Evolutionary conservation across 2,329 filamentous ascomycete species (phyloP).

Genomic region (Verticillium isaacii): DNA sequence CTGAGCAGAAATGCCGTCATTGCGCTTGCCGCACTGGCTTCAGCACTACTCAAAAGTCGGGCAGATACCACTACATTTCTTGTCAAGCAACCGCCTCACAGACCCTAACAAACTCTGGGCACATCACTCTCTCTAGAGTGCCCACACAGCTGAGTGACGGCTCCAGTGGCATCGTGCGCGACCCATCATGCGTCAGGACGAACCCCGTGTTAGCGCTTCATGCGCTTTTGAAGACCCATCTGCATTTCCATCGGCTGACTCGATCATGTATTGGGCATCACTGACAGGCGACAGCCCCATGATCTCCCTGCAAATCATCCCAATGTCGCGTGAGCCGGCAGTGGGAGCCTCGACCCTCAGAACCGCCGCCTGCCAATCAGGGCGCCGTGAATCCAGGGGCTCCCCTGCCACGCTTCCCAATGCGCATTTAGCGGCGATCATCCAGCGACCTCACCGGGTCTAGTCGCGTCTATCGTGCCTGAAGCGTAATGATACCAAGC

Average conservation of each 20-base stretch:
- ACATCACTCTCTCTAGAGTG: no score
- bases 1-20: no score
- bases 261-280: neutral
- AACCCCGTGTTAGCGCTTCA: neutral
- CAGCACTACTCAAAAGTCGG: no score
- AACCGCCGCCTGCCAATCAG: neutral
- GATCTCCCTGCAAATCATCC: neutral
- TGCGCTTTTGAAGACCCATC: neutral
- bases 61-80: no score
- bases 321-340: neutral
- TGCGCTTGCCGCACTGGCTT: no score
- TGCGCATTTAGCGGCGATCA: neutral
- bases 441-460: neutral
- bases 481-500: neutral
- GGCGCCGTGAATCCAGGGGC: neutral
- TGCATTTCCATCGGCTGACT: neutral
- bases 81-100: no score
- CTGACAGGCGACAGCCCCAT: neutral
- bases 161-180: no score
- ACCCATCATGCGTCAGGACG: neutral
- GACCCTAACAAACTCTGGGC: no score
- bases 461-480: neutral
- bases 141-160: no score
- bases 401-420: neutral
- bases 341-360: neutral